These are phyloP conservation scores for Eucalyptus polyanthemos DNA, from an alignment of 345 rosid genomes.

Conservation along the genomic window DNA sequence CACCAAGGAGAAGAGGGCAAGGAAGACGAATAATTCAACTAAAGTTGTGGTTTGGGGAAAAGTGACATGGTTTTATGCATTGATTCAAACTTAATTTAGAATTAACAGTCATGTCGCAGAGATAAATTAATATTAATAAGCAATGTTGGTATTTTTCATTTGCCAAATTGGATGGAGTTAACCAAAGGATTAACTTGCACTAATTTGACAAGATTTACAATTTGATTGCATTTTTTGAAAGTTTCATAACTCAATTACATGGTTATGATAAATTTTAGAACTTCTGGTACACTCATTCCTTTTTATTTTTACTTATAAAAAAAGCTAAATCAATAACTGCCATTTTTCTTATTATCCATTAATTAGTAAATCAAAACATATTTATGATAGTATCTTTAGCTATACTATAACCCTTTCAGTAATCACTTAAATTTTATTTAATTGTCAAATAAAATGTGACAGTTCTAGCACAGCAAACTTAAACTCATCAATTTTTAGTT, in stretches of 20 bases:
- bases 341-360: no score
- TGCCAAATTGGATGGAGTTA: no score
- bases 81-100: neutral
- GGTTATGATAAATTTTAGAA: no score
- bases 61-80: neutral
- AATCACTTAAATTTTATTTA: neutral
- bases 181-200: neutral
- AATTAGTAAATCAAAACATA: no score
- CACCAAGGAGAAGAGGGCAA: neutral
- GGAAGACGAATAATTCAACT: neutral
- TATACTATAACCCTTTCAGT: neutral
- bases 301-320: neutral
- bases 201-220: neutral
- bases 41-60: neutral
- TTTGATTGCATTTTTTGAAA: no score
- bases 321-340: neutral
- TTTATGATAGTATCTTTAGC: neutral
- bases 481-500: neutral
- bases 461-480: neutral
- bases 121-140: no score
- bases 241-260: neutral
- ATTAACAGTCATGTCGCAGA: no score
- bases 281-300: neutral
- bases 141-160: no score
- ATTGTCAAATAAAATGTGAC: neutral